Conservation (phyloP, 2,329 filamentous ascomycete genomes). For the Epichloe sibirici region DNA sequence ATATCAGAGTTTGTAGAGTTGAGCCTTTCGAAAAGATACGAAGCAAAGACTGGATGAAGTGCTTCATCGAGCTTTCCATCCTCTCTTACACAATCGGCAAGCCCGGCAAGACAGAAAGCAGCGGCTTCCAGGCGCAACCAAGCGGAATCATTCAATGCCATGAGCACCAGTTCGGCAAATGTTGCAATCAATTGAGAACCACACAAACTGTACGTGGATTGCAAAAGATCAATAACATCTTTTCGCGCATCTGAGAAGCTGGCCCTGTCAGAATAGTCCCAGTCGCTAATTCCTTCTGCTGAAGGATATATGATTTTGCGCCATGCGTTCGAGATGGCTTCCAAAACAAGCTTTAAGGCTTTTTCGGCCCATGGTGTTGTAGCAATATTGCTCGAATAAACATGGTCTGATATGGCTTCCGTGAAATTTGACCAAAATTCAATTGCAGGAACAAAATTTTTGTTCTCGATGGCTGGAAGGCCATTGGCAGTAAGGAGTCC, state of each 20-base stretch:
- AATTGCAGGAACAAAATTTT: constrained; percentile 59
- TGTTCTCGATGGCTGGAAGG: constrained; percentile 58
- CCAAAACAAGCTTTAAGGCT: constrained; percentile 47
- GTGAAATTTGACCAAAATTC: constrained; percentile 76
- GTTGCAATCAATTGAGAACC: constrained; percentile 42
- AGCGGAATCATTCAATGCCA: constrained; percentile 33
- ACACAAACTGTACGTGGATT: constrained; percentile 54
- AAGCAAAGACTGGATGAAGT: constrained; percentile 49
- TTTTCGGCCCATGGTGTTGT: constrained; percentile 42
- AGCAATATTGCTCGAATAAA: constrained; percentile 36
- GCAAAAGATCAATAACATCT: constrained; percentile 67
- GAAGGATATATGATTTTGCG: constrained; percentile 58
- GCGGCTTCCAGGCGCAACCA: constrained; percentile 51
- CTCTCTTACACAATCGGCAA: constrained; percentile 54
- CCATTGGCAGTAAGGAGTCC: constrained; percentile 55
- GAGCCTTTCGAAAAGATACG: constrained; percentile 43
- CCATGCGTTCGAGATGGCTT: constrained; percentile 55
- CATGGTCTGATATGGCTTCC: constrained; percentile 51
- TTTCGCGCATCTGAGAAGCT: constrained; percentile 62
- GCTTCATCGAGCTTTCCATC: constrained; percentile 44
- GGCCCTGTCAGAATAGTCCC: constrained; percentile 57
- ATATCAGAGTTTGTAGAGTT: constrained; percentile 37
- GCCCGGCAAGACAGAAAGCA: constrained; percentile 50
- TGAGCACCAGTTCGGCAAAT: constrained; percentile 43
- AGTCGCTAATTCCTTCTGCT: constrained; percentile 41